Conservation (phyloP, 495 filamentous ascomycete genomes). For the Aspergillus incahuasiensis region DNA sequence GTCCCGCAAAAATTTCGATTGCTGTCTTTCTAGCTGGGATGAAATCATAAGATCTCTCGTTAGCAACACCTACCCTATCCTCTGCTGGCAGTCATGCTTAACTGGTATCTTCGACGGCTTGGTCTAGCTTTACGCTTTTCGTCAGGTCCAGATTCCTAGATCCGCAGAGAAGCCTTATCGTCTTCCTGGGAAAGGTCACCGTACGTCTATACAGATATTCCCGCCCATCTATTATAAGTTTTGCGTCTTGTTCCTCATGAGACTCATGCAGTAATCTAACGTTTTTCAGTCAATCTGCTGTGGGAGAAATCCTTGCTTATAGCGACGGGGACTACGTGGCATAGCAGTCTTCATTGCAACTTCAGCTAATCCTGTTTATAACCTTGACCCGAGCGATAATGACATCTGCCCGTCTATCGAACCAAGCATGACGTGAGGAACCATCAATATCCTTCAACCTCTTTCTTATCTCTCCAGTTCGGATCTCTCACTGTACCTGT, state of each 20-base stretch:
- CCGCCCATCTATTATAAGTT: neutral
- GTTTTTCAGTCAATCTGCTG: neutral
- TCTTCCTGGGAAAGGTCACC: neutral
- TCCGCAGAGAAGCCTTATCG: neutral
- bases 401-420: neutral
- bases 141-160: neutral
- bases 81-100: slow-evolving; percentile 5
- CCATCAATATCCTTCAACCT: neutral
- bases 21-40: neutral
- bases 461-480: neutral
- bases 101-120: slow-evolving; percentile 1
- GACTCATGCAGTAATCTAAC: neutral
- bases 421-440: slow-evolving; percentile 1
- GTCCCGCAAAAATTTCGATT: too few species aligned
- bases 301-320: neutral
- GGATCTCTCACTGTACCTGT: slow-evolving; percentile 9
- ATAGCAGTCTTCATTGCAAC: neutral
- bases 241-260: neutral
- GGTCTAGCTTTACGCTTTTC: neutral
- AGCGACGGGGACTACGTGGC: neutral
- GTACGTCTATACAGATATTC: neutral
- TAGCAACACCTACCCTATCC: slow-evolving; percentile 4
- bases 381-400: neutral
- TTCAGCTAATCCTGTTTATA: neutral
- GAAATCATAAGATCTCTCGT: slow-evolving; percentile 4